Evolutionary conservation across 176 grass and related monocot species (phyloP), one percentile per base, ranked within the genome.

Genomic region (Cocos nucifera): DNA sequence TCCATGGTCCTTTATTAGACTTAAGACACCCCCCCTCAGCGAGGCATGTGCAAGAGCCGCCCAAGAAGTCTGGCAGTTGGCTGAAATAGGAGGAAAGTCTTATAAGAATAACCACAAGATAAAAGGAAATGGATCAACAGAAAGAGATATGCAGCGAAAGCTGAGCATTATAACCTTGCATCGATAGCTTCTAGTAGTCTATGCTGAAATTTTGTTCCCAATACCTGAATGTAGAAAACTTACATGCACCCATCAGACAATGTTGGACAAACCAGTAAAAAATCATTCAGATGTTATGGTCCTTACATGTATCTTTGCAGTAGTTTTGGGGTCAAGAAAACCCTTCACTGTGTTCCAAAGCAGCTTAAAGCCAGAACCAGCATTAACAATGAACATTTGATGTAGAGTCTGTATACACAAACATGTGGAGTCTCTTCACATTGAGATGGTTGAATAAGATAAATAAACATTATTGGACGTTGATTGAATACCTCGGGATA

Each of bases 321-420:
- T 80, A 1, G 92, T 97, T 83, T 88, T 97, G 17, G 84, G 87
- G 69, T 97, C 92, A 44, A 97, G 92, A 75, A 97, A 96, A 62
- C 92, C 83, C 77, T 90, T 96, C 21, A 97, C 87, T 6, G 92
- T 80, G 76, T 80, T 97, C 92, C 92, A 97, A 50, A 97, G 83
- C 57, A 97, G 81, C 63, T 86, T 97, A 63, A 97, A 97, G 52
- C 92, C 92, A 70, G 56, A 74, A 44, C 92, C 92, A 29, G 92
- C 87, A 60, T 97, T 97, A 32, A 97, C 87, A 28, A 97, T 83
- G 60, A 88, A 97, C 92, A 97, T 88, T 77, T 97, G 87, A 64
- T 97, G 92, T 59, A 97, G 56, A 2, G 92, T 91, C 92, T 97
- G 75, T 71, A 54, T 15, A 58, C 57, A 62, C 30, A 62, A 58